These are phyloP conservation scores for Aureococcus anophagefferens DNA, from an alignment of 108 stramenopile genomes.

Conservation along the genomic window DNA sequence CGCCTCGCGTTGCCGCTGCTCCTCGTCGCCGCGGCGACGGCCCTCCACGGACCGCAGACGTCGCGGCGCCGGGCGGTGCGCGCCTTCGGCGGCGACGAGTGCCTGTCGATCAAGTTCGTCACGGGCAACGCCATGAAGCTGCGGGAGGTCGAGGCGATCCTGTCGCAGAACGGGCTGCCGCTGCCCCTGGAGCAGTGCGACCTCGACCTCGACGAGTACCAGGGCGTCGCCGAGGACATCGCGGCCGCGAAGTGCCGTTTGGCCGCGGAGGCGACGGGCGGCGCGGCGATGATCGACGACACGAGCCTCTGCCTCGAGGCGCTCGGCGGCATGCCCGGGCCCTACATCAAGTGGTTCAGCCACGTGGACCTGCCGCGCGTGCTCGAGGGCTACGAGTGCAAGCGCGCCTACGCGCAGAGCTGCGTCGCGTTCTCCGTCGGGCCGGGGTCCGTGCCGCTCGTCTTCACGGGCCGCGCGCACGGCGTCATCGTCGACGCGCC, in stretches of 20 bases:
- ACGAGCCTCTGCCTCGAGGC: constrained; percentile 87
- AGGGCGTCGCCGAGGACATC: background rate
- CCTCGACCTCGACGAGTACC: background rate
- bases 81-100: background rate
- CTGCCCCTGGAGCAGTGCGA: background rate
- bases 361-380: constrained; percentile 82
- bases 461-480: constrained; percentile 69
- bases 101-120: constrained; percentile 54
- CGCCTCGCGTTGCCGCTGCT: too few species aligned
- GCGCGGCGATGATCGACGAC: constrained; percentile 77
- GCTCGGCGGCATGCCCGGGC: constrained; percentile 93
- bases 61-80: too few species aligned
- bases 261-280: constrained; percentile 19
- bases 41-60: too few species aligned
- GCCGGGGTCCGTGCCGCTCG: constrained; percentile 81
- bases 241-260: constrained; percentile 4
- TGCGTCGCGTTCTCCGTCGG: constrained; percentile 89
- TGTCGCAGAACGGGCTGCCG: constrained; percentile 7
- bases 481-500: constrained; percentile 78
- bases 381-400: constrained; percentile 82
- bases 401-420: constrained; percentile 89
- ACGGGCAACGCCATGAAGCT: constrained; percentile 88
- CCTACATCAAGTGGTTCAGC: constrained; percentile 98
- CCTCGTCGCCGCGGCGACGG: too few species aligned
- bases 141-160: constrained; percentile 61